Evolutionary conservation across 2,329 filamentous ascomycete genomes (phyloP), one percentile per base, ranked within the genome.

Genomic region (Fusarium phyllophilum): DNA sequence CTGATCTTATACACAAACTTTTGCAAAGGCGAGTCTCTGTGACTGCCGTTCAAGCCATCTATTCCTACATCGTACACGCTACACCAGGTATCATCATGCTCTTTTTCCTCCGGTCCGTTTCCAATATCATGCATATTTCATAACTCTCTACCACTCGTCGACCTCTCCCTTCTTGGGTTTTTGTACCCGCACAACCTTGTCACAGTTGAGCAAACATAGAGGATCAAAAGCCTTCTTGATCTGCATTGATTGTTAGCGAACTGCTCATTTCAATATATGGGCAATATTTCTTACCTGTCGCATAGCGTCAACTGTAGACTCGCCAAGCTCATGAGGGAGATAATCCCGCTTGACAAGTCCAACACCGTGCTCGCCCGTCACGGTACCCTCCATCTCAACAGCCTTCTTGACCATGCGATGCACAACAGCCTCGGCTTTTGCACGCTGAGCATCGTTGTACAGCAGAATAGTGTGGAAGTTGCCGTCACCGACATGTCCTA

Each of bases 331-430:
- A 78, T 95, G 92, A 15, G 90, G 87, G 48, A 97, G 86, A 79
- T 96, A 96, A 79, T 96, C 94, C 75, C 94, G 87, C 88, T 97
- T 97, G 64, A 96, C 92, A 54, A 97, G 84, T 12, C 94, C 94
- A 60, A 96, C 91, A 46, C 94, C 94, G 81, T 97, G 94, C 82
- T 97, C 94, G 61, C 94, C 94, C 87, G 94, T 95, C 3, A 95
- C 93, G 0, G 94, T 96, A 14, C 94, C 94, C 82, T 96, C 94
- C 85, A 95, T 89, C 83, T 94, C 93, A 55, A 97, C 91, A 1
- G 94, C 94, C 70, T 93, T 87, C 87, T 95, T 95, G 63, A 96
- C 93, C 94, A 96, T 96, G 66, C 90, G 88, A 80, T 95, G 93
- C 33, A 96, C 92, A 33, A 96, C 85, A 45, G 87, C 87, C 78